A percentile compares a stretch with the other conserved stretches of the same genome.
These are phyloP conservation scores for Scolecobasidium constrictum DNA, from an alignment of 2,329 filamentous ascomycete genomes.

Conservation along the genomic window DNA sequence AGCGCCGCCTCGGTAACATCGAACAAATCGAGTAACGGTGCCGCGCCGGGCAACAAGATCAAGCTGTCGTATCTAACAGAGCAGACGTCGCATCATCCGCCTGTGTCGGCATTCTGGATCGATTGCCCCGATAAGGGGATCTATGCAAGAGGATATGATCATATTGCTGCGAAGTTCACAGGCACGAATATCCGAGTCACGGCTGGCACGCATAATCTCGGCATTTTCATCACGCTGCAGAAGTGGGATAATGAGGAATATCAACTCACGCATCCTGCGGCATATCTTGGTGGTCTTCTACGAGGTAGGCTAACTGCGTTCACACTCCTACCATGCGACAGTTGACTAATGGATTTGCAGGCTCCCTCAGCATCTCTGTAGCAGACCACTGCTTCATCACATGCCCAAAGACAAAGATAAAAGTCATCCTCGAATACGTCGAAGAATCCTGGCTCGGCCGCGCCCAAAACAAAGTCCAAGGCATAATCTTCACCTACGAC, in stretches of 20 bases:
- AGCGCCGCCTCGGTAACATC: slow-evolving; percentile 24
- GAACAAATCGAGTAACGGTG: slow-evolving; percentile 21
- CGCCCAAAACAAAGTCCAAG: slow-evolving; percentile 82
- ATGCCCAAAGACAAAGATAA: slow-evolving; percentile 81
- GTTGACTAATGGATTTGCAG: slow-evolving; percentile 15
- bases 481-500: slow-evolving; percentile 83
- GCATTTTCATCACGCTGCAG: slow-evolving; percentile 85
- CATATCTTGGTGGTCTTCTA: slow-evolving; percentile 78
- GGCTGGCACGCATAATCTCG: slow-evolving; percentile 85
- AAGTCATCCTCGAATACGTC: slow-evolving; percentile 83
- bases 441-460: slow-evolving; percentile 93
- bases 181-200: slow-evolving; percentile 87
- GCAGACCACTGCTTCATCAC: slow-evolving; percentile 81
- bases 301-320: slow-evolving; percentile 37
- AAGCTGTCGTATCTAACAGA: slow-evolving; percentile 91
- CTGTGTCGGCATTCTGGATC: slow-evolving; percentile 90
- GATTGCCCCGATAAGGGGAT: slow-evolving; percentile 87
- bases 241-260: slow-evolving; percentile 80
- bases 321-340: background rate
- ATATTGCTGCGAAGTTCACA: slow-evolving; percentile 95
- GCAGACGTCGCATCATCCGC: slow-evolving; percentile 95
- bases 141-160: slow-evolving; percentile 81
- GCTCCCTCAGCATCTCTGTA: slow-evolving; percentile 80
- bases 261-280: slow-evolving; percentile 88
- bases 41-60: slow-evolving; percentile 35